Evolutionary conservation across 2,329 filamentous ascomycete species (phyloP), one percentile per base, ranked within the genome.

Genomic region (Cadophora luteo-olivacea): DNA sequence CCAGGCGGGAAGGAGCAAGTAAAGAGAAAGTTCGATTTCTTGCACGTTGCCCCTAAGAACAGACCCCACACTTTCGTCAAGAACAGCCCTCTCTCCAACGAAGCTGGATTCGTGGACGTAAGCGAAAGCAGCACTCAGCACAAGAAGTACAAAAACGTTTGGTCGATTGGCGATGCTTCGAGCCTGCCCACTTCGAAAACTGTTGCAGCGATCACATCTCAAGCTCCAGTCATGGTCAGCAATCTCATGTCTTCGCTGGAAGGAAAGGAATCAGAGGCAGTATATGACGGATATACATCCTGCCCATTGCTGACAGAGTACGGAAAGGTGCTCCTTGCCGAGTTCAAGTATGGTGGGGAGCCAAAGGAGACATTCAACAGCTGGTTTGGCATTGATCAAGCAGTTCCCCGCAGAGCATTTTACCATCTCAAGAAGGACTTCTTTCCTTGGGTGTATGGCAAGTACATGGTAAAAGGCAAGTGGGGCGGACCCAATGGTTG

Each of bases 351-450:
- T 69, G 87, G 85, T 1, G 86, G 85, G 9, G 82, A 82, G 71
- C 87, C 88, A 7, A 88, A 89, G 76, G 88, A 90, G 81, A 89
- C 88, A 0, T 90, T 90, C 70, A 81, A 79, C 4, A 77, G 81
- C 3, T 79, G 78, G 75, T 77, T 89, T 16, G 87, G 86, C 0
- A 81, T 89, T 7, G 86, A 90, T 72, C 88, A 90, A 77, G 82
- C 77, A 0, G 78, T 78, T 11, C 88, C 88, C 1, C 82, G 87
- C 3, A 82, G 84, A 3, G 80, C 84, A 0, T 90, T 90, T 74
- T 90, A 87, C 72, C 80, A 89, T 72, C 72, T 90, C 55, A 90
- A 90, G 81, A 90, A 88, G 79, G 84, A 89, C 74, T 90, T 90
- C 73, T 90, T 90, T 78, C 88, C 88, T 0, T 90, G 87, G 87